Evolutionary conservation across 2,329 filamentous ascomycete genomes (phyloP), one percentile per base, ranked within the genome.

Genomic region (Leptographium galeiforme): DNA sequence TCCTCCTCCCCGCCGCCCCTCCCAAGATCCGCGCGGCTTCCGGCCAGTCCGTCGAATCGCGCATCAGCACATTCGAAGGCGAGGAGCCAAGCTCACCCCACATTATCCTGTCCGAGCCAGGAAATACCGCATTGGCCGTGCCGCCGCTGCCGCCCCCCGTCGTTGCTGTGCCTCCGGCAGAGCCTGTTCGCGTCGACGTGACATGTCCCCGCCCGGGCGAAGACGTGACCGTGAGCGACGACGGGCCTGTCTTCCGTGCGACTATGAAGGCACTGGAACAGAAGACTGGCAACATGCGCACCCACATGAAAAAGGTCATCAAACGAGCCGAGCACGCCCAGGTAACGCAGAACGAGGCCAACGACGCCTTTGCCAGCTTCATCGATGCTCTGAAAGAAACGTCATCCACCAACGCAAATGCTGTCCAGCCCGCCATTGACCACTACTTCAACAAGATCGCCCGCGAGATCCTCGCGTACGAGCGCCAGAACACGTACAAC

Each of bases 361-460:
- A 97, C 64, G 88, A 94, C 52, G 84, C 90, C 7, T 84, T 95
- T 60, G 71, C 79, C 16, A 81, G 79, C 4, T 95, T 98, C 61
- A 84, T 95, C 65, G 87, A 91, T 14, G 85, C 91, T 6, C 72
- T 98, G 36, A 82, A 85, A 57, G 93, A 97, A 63, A 88, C 89
- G 0, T 89, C 90, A 1, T 82, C 81, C 0, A 95, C 90, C 13
- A 97, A 97, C 64, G 87, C 89, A 49, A 95, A 95, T 63, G 93
- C 91, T 0, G 90, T 98, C n/a, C 89, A 95, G 63, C 94, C 93
- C 16, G 93, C 91, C 6, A 77, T 98, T 56, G 93, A 98, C 57
- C 90, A 98, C 67, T 98, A 98, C 66, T 98, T 97, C 63, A 90
- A 97, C 68, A 95, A 90, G 63, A 97, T 95, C 60, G 90, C 91